These are phyloP conservation scores for Epichloe brachyelytri DNA, from an alignment of 2,329 filamentous ascomycete genomes.

Conservation along the genomic window DNA sequence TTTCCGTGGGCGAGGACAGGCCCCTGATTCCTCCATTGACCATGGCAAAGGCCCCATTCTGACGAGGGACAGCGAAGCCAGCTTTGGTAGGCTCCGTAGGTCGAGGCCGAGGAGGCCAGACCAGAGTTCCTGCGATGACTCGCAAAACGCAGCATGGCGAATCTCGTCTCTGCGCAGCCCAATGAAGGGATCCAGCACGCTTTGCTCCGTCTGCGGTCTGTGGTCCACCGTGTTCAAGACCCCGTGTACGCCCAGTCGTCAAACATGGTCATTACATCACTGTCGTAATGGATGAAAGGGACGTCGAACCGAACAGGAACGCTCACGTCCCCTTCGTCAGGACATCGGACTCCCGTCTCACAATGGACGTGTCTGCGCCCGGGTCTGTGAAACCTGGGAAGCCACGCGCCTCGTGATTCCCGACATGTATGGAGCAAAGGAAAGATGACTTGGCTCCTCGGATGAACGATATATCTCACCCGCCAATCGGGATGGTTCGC, in stretches of 20 bases:
- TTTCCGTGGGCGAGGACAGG: neutral
- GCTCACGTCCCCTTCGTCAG: neutral
- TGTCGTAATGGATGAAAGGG: slow-evolving; percentile 7
- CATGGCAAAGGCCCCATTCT: slow-evolving; percentile 1
- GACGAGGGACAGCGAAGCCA: slow-evolving; percentile 4
- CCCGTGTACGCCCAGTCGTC: slow-evolving; percentile 4
- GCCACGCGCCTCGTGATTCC: slow-evolving; percentile 5
- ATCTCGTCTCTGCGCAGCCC: neutral
- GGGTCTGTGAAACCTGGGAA: neutral
- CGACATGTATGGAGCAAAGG: slow-evolving; percentile 4
- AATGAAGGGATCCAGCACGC: neutral
- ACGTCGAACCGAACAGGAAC: slow-evolving; percentile 1
- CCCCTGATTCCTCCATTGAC: neutral
- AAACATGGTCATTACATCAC: slow-evolving; percentile 6
- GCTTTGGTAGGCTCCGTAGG: neutral
- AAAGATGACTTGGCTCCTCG: slow-evolving; percentile 5
- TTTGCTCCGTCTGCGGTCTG: slow-evolving; percentile 1
- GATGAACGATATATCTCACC: slow-evolving; percentile 6
- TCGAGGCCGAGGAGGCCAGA: neutral
- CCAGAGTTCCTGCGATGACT: slow-evolving; percentile 1
- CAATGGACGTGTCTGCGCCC: neutral
- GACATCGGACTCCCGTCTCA: neutral
- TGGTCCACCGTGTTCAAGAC: neutral
- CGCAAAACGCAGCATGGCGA: slow-evolving; percentile 2
- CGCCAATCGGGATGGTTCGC: slow-evolving; percentile 11